Conservation (phyloP, 2,329 filamentous ascomycete genomes). For the Aquanectria penicillioides region DNA sequence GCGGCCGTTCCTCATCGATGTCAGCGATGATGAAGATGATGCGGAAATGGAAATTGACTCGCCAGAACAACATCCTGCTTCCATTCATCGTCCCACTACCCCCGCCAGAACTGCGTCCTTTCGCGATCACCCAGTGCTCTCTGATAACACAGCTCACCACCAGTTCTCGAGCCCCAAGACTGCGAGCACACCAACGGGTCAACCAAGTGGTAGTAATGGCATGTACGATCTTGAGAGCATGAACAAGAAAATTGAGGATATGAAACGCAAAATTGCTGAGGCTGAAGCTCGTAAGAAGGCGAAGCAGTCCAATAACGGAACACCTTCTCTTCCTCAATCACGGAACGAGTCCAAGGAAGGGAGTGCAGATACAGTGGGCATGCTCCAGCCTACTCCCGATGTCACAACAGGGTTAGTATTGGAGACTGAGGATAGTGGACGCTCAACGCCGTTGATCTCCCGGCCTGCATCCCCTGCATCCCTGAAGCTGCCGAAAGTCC, state of each 20-base stretch:
- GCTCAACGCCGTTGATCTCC: constrained; percentile 16
- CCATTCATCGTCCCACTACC: constrained; percentile 44
- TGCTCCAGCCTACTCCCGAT: not conserved
- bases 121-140: constrained; percentile 57
- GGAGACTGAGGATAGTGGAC: constrained; percentile 5
- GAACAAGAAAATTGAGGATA: constrained; percentile 68
- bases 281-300: constrained; percentile 65
- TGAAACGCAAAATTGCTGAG: constrained; percentile 68
- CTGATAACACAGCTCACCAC: constrained; percentile 51
- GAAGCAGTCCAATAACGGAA: constrained; percentile 46
- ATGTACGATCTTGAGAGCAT: constrained; percentile 59
- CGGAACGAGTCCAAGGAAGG: constrained; percentile 40
- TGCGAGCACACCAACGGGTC: constrained; percentile 49
- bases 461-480: constrained; percentile 8
- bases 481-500: constrained; percentile 27
- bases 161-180: constrained; percentile 53
- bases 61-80: constrained; percentile 54
- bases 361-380: constrained; percentile 31
- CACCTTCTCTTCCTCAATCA: constrained; percentile 42
- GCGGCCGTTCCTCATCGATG: constrained; percentile 80
- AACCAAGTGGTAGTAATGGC: constrained; percentile 46
- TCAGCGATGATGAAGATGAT: constrained; percentile 78
- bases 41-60: constrained; percentile 75
- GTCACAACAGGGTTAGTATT: not conserved
- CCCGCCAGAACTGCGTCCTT: constrained; percentile 49